Evolutionary conservation across 2,329 filamentous ascomycete genomes (phyloP), one percentile per base, ranked within the genome.

Genomic region (Chrysoporthe austroafricana): DNA sequence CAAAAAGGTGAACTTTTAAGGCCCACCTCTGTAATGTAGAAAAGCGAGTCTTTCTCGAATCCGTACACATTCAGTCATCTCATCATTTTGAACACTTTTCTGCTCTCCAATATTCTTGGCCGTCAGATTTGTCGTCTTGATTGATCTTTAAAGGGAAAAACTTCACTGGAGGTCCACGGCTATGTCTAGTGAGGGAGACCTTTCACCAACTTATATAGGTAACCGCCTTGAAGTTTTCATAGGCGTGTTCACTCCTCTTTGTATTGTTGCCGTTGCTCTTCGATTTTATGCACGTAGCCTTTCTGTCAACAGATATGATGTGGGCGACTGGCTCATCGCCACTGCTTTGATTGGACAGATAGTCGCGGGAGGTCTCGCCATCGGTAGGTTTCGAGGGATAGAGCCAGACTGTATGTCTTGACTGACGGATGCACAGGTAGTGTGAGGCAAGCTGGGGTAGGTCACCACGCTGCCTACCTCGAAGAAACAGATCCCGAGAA

Each of bases 241-340:
- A 6, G n/a, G 46, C 5, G n/a, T 66, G 3, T 44, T 66, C 34
- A 62, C 48, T 7, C 64, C 64, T 2, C 1, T 66, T 1, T 39
- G 32, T 9, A 5, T 62, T n/a, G 3, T 62, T 1, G 14, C 26
- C 3, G 48, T 56, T n/a, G 43, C 48, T 3, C 3, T 62, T 14
- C 11, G 64, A 3, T 66, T 62, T 14, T 54, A 61, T 18, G 64
- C 64, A 14, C 64, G 57, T 7, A 52, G 50, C 1, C 58, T 66
- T 6, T 46, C 58, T 56, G 21, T 36, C 21, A 46, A 32, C 3
- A 21, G 4, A 11, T 52, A n/a, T 16, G 64, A 36, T 13, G 13
- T 14, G 1, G 64, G 52, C 21, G 58, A 66, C 48, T 56, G n/a
- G 32, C 26, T 66, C n/a, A 46, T 66, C 3, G 5, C 39, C 2